These are phyloP conservation scores for Russula sp. DNA, from an alignment of 768 basidiomycete genomes.

Conservation along the genomic window DNA sequence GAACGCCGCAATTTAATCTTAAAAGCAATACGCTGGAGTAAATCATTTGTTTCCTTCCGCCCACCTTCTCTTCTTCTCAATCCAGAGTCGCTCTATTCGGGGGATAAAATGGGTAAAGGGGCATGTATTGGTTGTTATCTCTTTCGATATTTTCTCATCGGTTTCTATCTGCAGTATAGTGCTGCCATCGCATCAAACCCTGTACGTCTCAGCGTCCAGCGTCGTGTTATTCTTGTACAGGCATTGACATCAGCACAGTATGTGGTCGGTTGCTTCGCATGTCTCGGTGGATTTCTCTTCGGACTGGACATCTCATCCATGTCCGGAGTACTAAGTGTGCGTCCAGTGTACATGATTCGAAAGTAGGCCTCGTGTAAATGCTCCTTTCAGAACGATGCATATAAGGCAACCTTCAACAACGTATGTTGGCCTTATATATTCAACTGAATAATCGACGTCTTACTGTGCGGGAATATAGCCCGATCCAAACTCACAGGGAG, in stretches of 20 bases:
- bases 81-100: not conserved
- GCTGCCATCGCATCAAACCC: constrained; percentile 57
- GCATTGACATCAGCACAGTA: constrained; percentile 47
- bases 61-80: not conserved
- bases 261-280: constrained; percentile 75
- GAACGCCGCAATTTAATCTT: not conserved
- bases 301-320: constrained; percentile 82
- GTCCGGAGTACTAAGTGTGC: constrained; percentile 66
- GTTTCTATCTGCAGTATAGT: constrained; percentile 44
- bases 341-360: constrained; percentile 20
- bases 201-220: constrained; percentile 35
- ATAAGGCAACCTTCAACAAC: constrained; percentile 36
- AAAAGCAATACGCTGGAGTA: not conserved
- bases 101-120: constrained; percentile 34
- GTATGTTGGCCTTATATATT: constrained; percentile 16
- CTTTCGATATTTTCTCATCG: not conserved
- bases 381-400: constrained; percentile 37
- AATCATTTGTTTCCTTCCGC: not conserved
- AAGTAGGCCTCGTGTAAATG: not conserved
- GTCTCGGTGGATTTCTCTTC: constrained; percentile 76
- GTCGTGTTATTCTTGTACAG: not conserved
- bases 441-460: not conserved
- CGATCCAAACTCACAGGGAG: constrained; percentile 57
- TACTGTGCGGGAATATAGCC: constrained; percentile 38
- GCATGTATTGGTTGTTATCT: constrained; percentile 27